phyloP scores from a whole-genome alignment of 139 green algal genomes.

The Micractinium sp. region DNA sequence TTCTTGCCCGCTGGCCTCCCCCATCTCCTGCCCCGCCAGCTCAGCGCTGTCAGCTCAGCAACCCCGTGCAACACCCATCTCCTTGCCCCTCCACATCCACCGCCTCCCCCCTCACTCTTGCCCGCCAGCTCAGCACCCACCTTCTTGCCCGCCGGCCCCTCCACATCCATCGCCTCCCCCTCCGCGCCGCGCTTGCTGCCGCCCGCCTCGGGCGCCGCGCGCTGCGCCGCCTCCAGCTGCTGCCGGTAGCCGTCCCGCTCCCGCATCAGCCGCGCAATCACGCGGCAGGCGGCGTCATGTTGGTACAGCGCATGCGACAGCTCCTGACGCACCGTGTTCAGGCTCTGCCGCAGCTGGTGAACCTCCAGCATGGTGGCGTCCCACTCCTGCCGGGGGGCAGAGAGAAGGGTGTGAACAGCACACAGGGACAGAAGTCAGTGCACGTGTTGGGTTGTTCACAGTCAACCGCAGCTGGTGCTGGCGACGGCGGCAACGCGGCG shows the following conservation, averaged over 20 bases:
- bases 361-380: constrained; percentile 93
- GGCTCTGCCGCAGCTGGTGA: constrained; percentile 78
- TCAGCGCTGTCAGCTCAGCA: neutral
- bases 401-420: no score
- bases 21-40: no score
- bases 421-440: neutral
- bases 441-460: constrained; percentile 65
- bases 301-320: constrained; percentile 94
- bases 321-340: constrained; percentile 84
- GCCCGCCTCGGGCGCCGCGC: constrained; percentile 6
- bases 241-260: constrained; percentile 75
- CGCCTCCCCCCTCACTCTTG: constrained; percentile 24
- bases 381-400: constrained; percentile 79
- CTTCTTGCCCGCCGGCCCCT: constrained; percentile 26
- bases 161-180: constrained; percentile 24
- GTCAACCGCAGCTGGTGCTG: constrained; percentile 79
- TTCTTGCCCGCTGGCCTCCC: no score
- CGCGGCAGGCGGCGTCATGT: constrained; percentile 89
- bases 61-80: constrained; percentile 8
- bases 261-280: constrained; percentile 49
- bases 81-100: constrained; percentile 29
- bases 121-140: neutral
- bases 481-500: constrained; percentile 87
- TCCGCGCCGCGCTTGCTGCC: constrained; percentile 56
- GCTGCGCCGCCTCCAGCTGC: constrained; percentile 34